Percentiles rank a stretch among this genome's conserved stretches.
These are phyloP conservation scores for Orobanche coerulescens DNA, from an alignment of 257 asterid species.

Conservation along the genomic window DNA sequence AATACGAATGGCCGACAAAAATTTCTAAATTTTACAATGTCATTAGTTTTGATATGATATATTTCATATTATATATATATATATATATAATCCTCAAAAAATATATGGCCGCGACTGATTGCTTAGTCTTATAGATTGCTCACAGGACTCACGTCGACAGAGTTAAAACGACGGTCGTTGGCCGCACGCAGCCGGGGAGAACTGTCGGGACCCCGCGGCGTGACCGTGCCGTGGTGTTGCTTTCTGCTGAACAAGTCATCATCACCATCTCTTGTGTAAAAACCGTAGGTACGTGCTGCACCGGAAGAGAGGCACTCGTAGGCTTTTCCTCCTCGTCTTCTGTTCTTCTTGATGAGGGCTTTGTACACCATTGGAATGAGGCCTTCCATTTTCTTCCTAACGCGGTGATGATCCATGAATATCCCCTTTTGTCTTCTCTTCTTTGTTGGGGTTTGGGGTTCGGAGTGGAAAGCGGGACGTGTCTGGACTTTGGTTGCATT, in stretches of 20 bases:
- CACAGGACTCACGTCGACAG: constrained; percentile 25
- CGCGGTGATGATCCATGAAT: too few relatives aligned
- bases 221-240: background rate
- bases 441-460: background rate
- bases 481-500: constrained; percentile 20
- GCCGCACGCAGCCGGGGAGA: background rate
- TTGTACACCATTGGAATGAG: constrained; percentile 58
- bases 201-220: background rate
- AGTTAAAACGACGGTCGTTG: constrained; percentile 35
- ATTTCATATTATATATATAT: too few relatives aligned
- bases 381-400: constrained; percentile 63
- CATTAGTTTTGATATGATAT: too few relatives aligned
- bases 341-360: constrained; percentile 50
- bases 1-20: too few relatives aligned
- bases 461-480: constrained; percentile 11
- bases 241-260: background rate
- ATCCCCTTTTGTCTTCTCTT: background rate
- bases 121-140: constrained; percentile 21
- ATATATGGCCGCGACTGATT: too few relatives aligned
- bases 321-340: constrained; percentile 34
- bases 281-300: constrained; percentile 29
- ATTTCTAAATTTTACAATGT: too few relatives aligned
- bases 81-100: too few relatives aligned
- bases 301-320: constrained; percentile 55
- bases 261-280: constrained; percentile 17